Evolutionary conservation across 169 alveolate genomes (phyloP).

Genomic region (Amoebophrya sp.): DNA sequence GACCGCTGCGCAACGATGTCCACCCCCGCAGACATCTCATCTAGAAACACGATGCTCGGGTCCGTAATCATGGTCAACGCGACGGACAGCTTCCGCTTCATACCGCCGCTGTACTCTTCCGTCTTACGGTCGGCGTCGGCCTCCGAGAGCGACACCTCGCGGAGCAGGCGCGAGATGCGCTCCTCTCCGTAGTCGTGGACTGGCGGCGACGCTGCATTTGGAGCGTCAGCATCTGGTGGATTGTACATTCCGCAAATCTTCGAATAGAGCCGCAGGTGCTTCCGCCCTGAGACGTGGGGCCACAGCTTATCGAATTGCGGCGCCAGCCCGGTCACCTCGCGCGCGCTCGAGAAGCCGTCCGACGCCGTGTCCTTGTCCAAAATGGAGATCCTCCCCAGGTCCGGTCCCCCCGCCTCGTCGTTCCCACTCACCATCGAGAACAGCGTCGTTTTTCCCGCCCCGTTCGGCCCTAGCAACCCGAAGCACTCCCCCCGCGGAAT

Average conservation of each 20-base stretch:
- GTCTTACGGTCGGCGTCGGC: too few relatives aligned
- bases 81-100: too few relatives aligned
- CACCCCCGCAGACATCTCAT: neutral
- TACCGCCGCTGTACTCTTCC: too few relatives aligned
- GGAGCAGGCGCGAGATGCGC: too few relatives aligned
- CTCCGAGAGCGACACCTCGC: too few relatives aligned
- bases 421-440: conserved; percentile 59
- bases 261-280: neutral
- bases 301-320: conserved; percentile 8
- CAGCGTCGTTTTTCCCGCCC: conserved; percentile 77
- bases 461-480: conserved; percentile 72
- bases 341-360: neutral
- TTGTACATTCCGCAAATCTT: neutral
- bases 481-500: conserved; percentile 50
- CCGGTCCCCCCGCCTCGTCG: neutral
- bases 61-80: too few relatives aligned
- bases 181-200: too few relatives aligned
- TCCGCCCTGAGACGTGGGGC: neutral
- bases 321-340: neutral
- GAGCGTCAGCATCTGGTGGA: too few relatives aligned
- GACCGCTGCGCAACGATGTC: neutral
- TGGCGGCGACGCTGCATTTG: too few relatives aligned
- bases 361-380: neutral
- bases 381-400: neutral
- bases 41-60: neutral